Conservation (phyloP, 176 grass and related monocot species). For the Zizania latifolia region DNA sequence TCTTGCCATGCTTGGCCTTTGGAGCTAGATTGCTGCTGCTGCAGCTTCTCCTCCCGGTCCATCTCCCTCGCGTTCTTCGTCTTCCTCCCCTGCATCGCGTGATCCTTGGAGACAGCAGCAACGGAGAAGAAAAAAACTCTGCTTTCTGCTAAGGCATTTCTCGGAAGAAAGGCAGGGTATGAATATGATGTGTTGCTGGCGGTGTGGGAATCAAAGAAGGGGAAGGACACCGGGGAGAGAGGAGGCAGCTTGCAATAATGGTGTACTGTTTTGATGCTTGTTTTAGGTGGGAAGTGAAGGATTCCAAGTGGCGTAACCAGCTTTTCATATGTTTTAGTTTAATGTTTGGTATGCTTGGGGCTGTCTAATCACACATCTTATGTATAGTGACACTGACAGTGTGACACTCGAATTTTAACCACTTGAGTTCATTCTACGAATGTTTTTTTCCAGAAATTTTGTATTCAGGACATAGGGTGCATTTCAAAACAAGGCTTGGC, state of each 20-base stretch:
- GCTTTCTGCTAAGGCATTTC: constrained; percentile 32
- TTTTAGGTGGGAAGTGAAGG: constrained; percentile 36
- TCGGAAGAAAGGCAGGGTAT: constrained; percentile 3
- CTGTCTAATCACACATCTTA: neutral
- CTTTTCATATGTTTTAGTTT: neutral
- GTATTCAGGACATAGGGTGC: too few relatives aligned
- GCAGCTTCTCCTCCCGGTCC: constrained; percentile 2
- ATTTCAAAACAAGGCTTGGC: neutral
- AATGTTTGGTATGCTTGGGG: neutral
- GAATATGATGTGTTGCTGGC: neutral
- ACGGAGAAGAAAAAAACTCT: neutral
- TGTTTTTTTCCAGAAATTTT: too few relatives aligned
- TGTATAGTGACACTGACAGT: neutral
- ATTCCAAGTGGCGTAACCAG: constrained; percentile 35
- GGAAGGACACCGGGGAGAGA: neutral
- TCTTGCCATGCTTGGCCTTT: constrained; percentile 87
- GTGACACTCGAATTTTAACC: neutral
- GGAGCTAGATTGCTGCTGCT: constrained; percentile 34
- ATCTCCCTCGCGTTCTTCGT: constrained; percentile 28
- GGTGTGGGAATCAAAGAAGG: constrained; percentile 33
- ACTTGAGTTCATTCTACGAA: neutral
- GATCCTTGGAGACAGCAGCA: neutral
- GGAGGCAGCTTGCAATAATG: constrained; percentile 34
- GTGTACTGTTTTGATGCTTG: constrained; percentile 17
- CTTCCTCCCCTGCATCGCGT: constrained; percentile 38